Evolutionary conservation across 768 basidiomycete genomes (phyloP), one percentile per base, ranked within the genome.

Genomic region (Polyporus arcularius): DNA sequence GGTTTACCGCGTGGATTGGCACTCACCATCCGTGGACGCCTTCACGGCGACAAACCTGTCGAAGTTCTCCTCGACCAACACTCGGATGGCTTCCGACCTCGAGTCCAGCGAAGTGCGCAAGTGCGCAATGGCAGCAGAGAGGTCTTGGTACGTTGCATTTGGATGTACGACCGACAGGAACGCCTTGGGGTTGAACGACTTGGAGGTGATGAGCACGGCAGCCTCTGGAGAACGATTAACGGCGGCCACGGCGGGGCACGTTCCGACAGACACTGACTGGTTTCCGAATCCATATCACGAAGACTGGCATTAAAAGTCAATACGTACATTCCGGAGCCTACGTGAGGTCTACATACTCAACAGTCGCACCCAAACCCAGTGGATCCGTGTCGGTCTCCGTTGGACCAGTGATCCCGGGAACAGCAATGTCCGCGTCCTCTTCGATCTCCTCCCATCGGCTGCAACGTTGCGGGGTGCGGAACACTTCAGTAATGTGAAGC

Each of bases 21-120:
- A 31, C 78, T 55, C 73, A 95, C 96, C 90, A 74, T 96, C 96
- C n/a, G 92, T 96, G 9, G 91, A 92, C 9, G 93, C 92, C 69
- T 99, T 99, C 57, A 99, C 96, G 3, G 93, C 92, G 16, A 98
- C 96, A 69, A 98, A 99, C 12, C 94, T 83, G 75, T 98, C 96
- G 74, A 98, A 98, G 73, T 98, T 97, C 67, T 98, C 94, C 72
- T 98, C 96, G 10, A 99, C 97, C 35, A 99, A 81, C 21, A 96
- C 85, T 42, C 95, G 82, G 58, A 98, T 88, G n/a, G 96, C 97
- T 66, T 96, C 92, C 1, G 94, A 96, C 46, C 96, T 86, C 2
- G 89, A 83, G 68, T 98, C 96, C 59, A 98, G 88, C 12, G 92
- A 89, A 8, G 84, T 76, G 63, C 85, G 84, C 7, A 98, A 80